Evolutionary conservation across 2,329 filamentous ascomycete species (phyloP).

Genomic region (Coniochaeta pulveracea): DNA sequence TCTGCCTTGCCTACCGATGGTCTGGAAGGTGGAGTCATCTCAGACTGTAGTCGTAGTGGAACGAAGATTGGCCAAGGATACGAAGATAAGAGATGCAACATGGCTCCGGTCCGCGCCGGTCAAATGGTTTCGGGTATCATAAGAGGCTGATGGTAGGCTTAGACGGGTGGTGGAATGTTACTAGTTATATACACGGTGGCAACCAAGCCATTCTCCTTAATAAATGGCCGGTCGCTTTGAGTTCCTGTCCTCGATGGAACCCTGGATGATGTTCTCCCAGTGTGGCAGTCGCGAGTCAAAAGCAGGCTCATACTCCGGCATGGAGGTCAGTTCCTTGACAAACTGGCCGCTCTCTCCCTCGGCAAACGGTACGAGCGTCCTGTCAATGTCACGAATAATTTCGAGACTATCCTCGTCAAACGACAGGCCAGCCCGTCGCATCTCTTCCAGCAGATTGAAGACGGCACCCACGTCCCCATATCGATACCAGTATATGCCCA

Average conservation of each 20-base stretch:
- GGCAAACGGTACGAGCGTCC: constrained; percentile 8
- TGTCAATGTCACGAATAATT: constrained; percentile 22
- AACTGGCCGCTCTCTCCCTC: constrained; percentile 15
- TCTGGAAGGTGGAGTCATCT: too few relatives aligned
- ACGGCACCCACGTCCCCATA: constrained; percentile 46
- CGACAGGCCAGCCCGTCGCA: constrained; percentile 50
- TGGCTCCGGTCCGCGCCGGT: too few relatives aligned
- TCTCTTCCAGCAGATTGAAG: constrained; percentile 48
- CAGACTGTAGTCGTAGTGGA: too few relatives aligned
- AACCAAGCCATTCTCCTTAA: too few relatives aligned
- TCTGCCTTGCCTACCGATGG: too few relatives aligned
- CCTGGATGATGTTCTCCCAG: constrained; percentile 10
- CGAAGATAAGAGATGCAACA: too few relatives aligned
- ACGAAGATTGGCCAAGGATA: too few relatives aligned
- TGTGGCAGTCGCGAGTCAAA: constrained; percentile 17
- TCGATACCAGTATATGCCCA: constrained; percentile 49
- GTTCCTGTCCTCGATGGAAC: constrained; percentile 2
- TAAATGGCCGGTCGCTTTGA: neutral
- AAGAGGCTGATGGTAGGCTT: too few relatives aligned
- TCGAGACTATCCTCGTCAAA: constrained; percentile 37
- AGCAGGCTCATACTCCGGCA: constrained; percentile 24
- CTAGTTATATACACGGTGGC: too few relatives aligned
- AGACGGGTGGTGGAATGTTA: too few relatives aligned
- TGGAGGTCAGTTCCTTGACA: constrained; percentile 17
- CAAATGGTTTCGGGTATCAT: too few relatives aligned